Percentiles rank a stretch among this genome's conserved stretches.
These are phyloP conservation scores for Hippophae rhamnoides DNA, from an alignment of 306 rosid species.

Conservation along the genomic window DNA sequence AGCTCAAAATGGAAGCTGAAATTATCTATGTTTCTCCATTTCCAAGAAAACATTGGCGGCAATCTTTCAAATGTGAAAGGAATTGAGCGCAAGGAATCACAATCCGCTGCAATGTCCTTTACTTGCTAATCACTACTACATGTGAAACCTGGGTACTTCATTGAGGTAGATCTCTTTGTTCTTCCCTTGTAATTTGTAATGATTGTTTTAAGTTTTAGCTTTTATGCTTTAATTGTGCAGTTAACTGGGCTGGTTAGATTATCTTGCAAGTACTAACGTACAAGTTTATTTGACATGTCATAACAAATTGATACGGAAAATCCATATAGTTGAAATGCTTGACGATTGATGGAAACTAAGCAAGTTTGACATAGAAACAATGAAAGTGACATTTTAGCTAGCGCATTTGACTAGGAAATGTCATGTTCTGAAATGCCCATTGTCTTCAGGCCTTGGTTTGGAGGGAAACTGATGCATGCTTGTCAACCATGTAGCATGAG, in stretches of 20 bases:
- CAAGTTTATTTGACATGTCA: conserved; percentile 2
- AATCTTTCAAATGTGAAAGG: conserved; percentile 33
- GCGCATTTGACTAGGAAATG: no score
- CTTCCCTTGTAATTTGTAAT: conserved; percentile 4
- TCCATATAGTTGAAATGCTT: background rate
- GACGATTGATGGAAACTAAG: background rate
- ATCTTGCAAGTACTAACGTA: background rate
- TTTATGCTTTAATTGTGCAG: conserved; percentile 12
- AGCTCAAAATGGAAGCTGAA: conserved; percentile 36
- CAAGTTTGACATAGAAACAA: background rate
- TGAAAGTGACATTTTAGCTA: background rate
- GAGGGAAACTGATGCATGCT: no score
- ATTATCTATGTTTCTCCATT: conserved; percentile 34
- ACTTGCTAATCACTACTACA: conserved; percentile 12
- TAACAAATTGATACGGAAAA: background rate
- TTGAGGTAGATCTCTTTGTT: conserved; percentile 55
- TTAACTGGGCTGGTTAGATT: conserved; percentile 3
- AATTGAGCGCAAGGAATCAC: conserved; percentile 38
- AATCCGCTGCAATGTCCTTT: conserved; percentile 38
- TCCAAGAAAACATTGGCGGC: conserved; percentile 38
- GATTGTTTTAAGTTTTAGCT: conserved; percentile 12
- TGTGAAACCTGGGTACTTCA: conserved; percentile 42
- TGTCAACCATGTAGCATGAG: no score
- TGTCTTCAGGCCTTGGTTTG: no score
- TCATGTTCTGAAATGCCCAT: no score